Evolutionary conservation across 1,139 yeast genomes (phyloP), one percentile per base, ranked within the genome.

Genomic region (Blastobotrys elegans): DNA sequence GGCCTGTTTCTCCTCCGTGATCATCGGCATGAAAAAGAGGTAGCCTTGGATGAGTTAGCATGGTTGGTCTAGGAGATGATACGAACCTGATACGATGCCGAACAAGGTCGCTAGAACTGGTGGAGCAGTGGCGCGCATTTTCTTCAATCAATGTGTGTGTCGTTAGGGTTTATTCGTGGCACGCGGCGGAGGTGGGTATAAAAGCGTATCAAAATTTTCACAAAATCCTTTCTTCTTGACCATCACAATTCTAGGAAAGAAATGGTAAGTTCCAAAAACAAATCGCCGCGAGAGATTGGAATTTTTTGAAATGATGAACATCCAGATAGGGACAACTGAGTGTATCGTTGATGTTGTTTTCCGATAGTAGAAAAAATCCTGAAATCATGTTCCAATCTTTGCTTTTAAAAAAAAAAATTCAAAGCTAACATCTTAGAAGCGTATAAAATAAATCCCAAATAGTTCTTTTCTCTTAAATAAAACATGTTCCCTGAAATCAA

Each of bases 21-120:
- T 74, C 30, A 84, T 63, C 1, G 94, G 94, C 56, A 81, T 83
- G 73, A 87, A 84, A 65, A 84, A 84, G 61, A 75, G 78, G 49
- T 79, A 68, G 1, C 90, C 84, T 36, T 32, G n/a, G 43, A 50
- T 55, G 50, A 55, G 56, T 20, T 49, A 53, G 46, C 53, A 55
- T n/a, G 50, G 39, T 7, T 57, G 56, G 10, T 54, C 46, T 17
- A 53, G 3, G 32, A 13, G 11, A 29, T 17, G 8, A 10, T 6
- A 44, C 53, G 13, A 40, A 52, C 56, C 56, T 18, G 54, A 51
- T 36, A 52, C 35, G 8, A 32, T 50, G 5, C 56, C 57, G 31
- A 47, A 35, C 49, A 46, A 39, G 8, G 42, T 32, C 5, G 52
- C 52, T 42, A 44, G 35, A 8, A 47, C 46, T 26, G 52, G 52